These are phyloP conservation scores for Tetrapisispora namnaoensis DNA, from an alignment of 805 yeast species.

Conservation along the genomic window DNA sequence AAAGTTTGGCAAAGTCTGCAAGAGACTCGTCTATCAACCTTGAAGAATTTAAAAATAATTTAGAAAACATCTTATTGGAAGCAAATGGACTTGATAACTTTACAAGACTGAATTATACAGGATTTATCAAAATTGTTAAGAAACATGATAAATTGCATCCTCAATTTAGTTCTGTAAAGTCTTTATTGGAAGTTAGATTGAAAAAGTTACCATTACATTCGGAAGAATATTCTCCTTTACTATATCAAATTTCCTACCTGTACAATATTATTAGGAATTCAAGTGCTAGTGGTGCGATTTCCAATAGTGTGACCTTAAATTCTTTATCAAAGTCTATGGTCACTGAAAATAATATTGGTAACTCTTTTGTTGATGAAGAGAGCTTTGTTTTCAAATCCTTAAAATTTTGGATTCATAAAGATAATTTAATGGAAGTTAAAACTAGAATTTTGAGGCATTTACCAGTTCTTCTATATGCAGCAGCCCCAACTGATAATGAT, in stretches of 20 bases:
- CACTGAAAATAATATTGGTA: constrained; percentile 18
- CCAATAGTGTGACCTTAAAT: constrained; percentile 31
- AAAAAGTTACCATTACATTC: constrained; percentile 83
- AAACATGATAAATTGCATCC: constrained; percentile 91
- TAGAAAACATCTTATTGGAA: constrained; percentile 63
- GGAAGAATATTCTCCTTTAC: constrained; percentile 87
- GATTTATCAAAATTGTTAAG: constrained; percentile 87
- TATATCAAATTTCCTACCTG: constrained; percentile 71
- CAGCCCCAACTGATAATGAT: constrained; percentile 29
- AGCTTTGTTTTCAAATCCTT: constrained; percentile 42
- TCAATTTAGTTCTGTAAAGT: constrained; percentile 72
- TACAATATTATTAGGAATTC: constrained; percentile 75
- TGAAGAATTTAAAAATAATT: constrained; percentile 47
- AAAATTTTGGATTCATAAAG: constrained; percentile 97
- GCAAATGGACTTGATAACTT: constrained; percentile 86
- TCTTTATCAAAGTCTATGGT: constrained; percentile 25
- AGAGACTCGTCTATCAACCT: constrained; percentile 41
- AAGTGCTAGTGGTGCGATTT: constrained; percentile 22
- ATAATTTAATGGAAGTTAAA: constrained; percentile 92
- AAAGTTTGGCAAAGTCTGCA: constrained; percentile 25
- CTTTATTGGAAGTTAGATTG: constrained; percentile 78
- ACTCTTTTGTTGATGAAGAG: background rate
- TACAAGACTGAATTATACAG: constrained; percentile 87
- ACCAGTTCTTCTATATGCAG: constrained; percentile 74
- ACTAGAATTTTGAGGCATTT: constrained; percentile 88